phyloP scores from a whole-genome alignment of 441 rosid species.

The Gossypium gossypioides region DNA sequence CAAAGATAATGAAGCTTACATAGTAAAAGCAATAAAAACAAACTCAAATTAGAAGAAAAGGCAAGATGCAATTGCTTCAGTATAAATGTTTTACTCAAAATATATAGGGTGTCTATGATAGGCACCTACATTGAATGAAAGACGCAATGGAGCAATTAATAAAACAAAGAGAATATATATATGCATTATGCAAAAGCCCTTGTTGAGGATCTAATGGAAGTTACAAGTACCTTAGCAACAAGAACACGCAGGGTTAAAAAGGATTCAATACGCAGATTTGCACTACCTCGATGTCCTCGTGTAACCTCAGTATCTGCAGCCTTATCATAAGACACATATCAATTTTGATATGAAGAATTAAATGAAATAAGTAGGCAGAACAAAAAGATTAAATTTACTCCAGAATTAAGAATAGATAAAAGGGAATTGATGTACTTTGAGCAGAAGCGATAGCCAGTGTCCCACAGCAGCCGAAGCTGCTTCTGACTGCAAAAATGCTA shows the following conservation, averaged over 20 bases:
- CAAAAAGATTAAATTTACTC: neutral
- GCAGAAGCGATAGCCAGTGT: slow-evolving; percentile 91
- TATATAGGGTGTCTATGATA: neutral
- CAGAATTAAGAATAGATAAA: neutral
- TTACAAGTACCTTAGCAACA: slow-evolving; percentile 67
- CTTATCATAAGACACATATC: slow-evolving; percentile 33
- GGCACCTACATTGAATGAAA: neutral
- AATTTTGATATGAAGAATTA: slow-evolving; percentile 8
- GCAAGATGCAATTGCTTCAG: neutral
- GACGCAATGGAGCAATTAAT: neutral
- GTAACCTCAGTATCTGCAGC: slow-evolving; percentile 81
- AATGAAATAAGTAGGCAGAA: neutral
- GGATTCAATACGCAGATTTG: slow-evolving; percentile 72
- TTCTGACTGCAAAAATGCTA: slow-evolving; percentile 74
- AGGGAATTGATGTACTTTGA: slow-evolving; percentile 40
- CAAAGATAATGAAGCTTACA: neutral
- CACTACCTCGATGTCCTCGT: slow-evolving; percentile 83
- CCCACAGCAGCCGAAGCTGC: slow-evolving; percentile 76
- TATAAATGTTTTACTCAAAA: neutral
- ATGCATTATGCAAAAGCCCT: neutral
- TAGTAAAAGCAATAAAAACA: neutral
- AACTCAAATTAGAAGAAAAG: neutral
- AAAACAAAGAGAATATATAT: neutral
- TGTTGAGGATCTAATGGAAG: neutral
- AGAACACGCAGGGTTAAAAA: slow-evolving; percentile 65